A percentile compares a stretch with the other conserved stretches of the same genome.
Evolutionary conservation across 371 early-diverging fungal species (phyloP).

Genomic region (Phascolomyces articulosus): DNA sequence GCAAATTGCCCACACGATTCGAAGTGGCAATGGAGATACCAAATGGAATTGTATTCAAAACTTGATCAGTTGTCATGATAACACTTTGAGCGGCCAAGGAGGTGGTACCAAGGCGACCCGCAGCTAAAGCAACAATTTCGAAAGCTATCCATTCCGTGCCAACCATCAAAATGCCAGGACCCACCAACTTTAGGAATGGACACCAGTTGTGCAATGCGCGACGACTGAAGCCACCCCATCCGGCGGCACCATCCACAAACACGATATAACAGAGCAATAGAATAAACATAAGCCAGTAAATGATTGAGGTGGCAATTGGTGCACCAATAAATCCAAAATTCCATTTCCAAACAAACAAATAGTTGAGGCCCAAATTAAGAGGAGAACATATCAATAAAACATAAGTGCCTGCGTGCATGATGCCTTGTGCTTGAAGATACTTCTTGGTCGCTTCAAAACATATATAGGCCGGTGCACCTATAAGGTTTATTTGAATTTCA

Average conservation of each 20-base stretch:
- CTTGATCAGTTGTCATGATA: conserved; percentile 17
- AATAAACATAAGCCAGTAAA: conserved; percentile 61
- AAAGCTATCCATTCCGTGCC: conserved; percentile 78
- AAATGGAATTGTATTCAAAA: conserved; percentile 48
- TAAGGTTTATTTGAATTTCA: conserved; percentile 37
- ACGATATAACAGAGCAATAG: conserved; percentile 65
- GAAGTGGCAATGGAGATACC: conserved; percentile 69
- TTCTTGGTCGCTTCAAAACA: conserved; percentile 69
- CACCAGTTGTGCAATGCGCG: conserved; percentile 53
- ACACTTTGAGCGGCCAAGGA: conserved; percentile 81
- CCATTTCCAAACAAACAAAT: conserved; percentile 63
- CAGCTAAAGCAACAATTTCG: conserved; percentile 77
- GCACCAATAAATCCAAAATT: conserved; percentile 79
- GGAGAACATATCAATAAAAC: conserved; percentile 67
- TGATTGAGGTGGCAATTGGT: conserved; percentile 75
- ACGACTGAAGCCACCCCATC: conserved; percentile 71
- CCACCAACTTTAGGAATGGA: conserved; percentile 66
- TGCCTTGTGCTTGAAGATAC: conserved; percentile 73
- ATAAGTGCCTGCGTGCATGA: conserved; percentile 72
- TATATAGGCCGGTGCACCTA: conserved; percentile 68
- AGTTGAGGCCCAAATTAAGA: conserved; percentile 68
- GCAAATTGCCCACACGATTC: conserved; percentile 73
- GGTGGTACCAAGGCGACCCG: conserved; percentile 72
- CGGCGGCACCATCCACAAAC: conserved; percentile 58
- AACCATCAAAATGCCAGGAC: conserved; percentile 54